Percentiles rank a stretch among this genome's conserved stretches.
phyloP scores from a whole-genome alignment of 2,329 filamentous ascomycete genomes.

The Penicillium sp. region DNA sequence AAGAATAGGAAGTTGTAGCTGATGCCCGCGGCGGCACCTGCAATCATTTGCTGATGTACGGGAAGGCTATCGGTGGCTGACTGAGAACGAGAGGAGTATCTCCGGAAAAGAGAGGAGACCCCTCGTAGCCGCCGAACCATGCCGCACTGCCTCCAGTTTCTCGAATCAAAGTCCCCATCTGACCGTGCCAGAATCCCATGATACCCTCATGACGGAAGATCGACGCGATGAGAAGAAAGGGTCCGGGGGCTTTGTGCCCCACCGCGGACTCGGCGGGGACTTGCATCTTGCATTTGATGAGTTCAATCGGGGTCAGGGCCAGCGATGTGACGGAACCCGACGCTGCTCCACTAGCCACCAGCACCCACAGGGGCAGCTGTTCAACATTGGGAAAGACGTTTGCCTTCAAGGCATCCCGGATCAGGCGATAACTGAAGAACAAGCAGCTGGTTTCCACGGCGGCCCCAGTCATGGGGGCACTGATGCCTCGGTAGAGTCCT shows the following conservation, averaged over 20 bases:
- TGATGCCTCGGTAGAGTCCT: conserved; percentile 89
- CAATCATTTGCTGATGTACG: conserved; percentile 82
- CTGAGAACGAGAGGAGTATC: conserved; percentile 31
- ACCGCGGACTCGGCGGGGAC: conserved; percentile 56
- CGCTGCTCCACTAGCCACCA: conserved; percentile 79
- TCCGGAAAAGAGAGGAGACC: conserved; percentile 69
- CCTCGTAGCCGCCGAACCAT: conserved; percentile 94
- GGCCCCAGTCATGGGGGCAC: conserved; percentile 84
- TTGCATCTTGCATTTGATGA: conserved; percentile 98
- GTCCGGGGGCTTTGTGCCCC: conserved; percentile 54
- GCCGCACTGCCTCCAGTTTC: conserved; percentile 91
- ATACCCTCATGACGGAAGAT: conserved; percentile 83
- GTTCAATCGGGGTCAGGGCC: conserved; percentile 89
- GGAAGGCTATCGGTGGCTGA: conserved; percentile 60
- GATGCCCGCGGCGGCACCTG: conserved; percentile 85
- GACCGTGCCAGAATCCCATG: conserved; percentile 89
- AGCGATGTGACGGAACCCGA: conserved; percentile 88
- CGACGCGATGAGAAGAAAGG: conserved; percentile 71
- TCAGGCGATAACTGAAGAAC: conserved; percentile 83
- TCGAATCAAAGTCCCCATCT: conserved; percentile 87
- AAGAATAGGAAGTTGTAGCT: conserved; percentile 98
- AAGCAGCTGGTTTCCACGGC: conserved; percentile 89
- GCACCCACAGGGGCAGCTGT: conserved; percentile 70
- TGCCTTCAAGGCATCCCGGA: conserved; percentile 64
- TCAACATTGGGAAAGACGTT: conserved; percentile 57